Evolutionary conservation across 306 rosid genomes (phyloP), one percentile per base, ranked within the genome.

Genomic region (Bauhinia variegata): DNA sequence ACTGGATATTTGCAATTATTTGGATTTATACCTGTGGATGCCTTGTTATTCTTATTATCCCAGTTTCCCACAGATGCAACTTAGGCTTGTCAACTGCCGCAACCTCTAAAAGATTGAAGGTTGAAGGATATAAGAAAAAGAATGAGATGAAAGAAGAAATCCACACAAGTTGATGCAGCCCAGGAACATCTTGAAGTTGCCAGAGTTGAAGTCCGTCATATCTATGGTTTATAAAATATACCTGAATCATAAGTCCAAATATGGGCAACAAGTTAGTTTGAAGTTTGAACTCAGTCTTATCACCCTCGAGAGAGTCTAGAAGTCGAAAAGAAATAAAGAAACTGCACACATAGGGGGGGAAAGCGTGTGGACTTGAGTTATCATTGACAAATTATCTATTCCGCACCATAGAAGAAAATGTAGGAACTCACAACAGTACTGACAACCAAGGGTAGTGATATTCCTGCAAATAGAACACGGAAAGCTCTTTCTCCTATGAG

Each of bases 61-160:
- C 98, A 62, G 96, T 87, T 83, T 93, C 97, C 91, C 95, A 93
- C 54, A 93, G 96, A 82, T 93, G 98, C 84, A 93, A 69, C 77
- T 93, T 88, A 55, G 98, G 98, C 84, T 93, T 93, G 83, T 93
- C 98, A 65, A 93, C 96, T 15, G 98, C 98, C 2, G 98, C 98
- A 19, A 93, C 96, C 78, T 93, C 98, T 60, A 93, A 67, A 52
- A 93, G 91, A 82, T 93, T 93, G 70, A 93, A 93, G 39, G 98
- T 93, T 5, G 98, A 89, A 23, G 98, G 98, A 64, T 93, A 93
- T 30, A 93, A 80, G 66, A 93, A 83, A 73, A 88, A 38, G 87
- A 93, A 93, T n/a, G 97, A 89, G 73, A 89, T 34, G 71, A 93
- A 89, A 54, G 82, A 78, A 63, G 96, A 83, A 23, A 93, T 63